Conservation (phyloP, 2,329 filamentous ascomycete genomes). For the Podosphaera leucotricha region DNA sequence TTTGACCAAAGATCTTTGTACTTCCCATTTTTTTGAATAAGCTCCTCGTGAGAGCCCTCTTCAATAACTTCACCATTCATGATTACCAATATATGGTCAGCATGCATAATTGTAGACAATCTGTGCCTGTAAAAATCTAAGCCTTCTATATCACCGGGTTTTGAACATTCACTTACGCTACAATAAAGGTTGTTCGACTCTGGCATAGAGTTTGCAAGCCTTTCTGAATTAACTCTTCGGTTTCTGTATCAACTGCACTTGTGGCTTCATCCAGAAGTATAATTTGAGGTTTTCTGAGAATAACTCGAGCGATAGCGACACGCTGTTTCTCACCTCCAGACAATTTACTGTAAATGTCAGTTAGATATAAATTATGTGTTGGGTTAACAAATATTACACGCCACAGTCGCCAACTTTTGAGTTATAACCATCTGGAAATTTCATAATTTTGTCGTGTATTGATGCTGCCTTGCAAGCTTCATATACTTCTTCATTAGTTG, state of each 20-base stretch:
- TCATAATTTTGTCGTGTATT: constrained; percentile 32
- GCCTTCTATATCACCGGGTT: background rate
- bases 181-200: constrained; percentile 24
- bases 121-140: constrained; percentile 17
- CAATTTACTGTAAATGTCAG: constrained; percentile 34
- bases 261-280: constrained; percentile 89
- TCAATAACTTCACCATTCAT: constrained; percentile 27
- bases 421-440: constrained; percentile 29
- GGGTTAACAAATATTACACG: constrained; percentile 30
- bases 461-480: constrained; percentile 32
- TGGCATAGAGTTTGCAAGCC: constrained; percentile 22
- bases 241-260: constrained; percentile 79
- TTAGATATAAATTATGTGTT: background rate
- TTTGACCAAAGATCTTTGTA: constrained; percentile 29
- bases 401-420: constrained; percentile 21
- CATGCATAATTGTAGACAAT: constrained; percentile 28
- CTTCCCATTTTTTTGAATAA: constrained; percentile 23
- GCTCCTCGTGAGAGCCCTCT: constrained; percentile 24
- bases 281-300: constrained; percentile 83
- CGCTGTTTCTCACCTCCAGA: constrained; percentile 75
- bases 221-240: constrained; percentile 74
- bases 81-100: constrained; percentile 29
- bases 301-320: constrained; percentile 66
- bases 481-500: constrained; percentile 13
- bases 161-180: constrained; percentile 10